These are phyloP conservation scores for Metarhizium humberi DNA, from an alignment of 2,329 filamentous ascomycete genomes.

Conservation along the genomic window DNA sequence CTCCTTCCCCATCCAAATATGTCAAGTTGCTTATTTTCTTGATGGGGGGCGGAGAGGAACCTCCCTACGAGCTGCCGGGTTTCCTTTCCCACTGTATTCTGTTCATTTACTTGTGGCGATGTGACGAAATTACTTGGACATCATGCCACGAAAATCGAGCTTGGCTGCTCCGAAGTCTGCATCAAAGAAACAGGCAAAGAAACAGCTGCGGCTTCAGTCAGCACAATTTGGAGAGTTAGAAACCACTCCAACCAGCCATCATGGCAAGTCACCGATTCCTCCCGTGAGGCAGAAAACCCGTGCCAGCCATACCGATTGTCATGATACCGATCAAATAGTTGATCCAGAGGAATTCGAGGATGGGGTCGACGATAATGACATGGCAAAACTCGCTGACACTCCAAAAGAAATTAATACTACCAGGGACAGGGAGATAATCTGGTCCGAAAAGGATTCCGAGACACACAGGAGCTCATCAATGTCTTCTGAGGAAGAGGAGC, in stretches of 20 bases:
- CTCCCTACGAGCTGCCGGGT: too few species aligned
- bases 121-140: not conserved
- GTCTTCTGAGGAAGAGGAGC: conserved; percentile 6
- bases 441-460: conserved; percentile 19
- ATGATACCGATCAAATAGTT: not conserved
- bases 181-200: conserved; percentile 2
- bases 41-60: not conserved
- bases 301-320: not conserved
- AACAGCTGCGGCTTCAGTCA: conserved; percentile 8
- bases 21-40: too few species aligned
- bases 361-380: conserved; percentile 15
- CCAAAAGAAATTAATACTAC: not conserved
- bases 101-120: not conserved
- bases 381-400: conserved; percentile 10
- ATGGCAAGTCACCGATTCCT: conserved; percentile 10
- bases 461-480: conserved; percentile 22
- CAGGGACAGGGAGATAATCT: conserved; percentile 10
- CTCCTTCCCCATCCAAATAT: too few species aligned
- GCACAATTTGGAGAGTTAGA: conserved; percentile 21
- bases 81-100: not conserved
- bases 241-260: conserved; percentile 21
- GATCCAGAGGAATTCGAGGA: conserved; percentile 13
- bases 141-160: not conserved
- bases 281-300: not conserved
- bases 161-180: not conserved